phyloP scores from a whole-genome alignment of 179 eudicot species.

The Spergularia azorica region DNA sequence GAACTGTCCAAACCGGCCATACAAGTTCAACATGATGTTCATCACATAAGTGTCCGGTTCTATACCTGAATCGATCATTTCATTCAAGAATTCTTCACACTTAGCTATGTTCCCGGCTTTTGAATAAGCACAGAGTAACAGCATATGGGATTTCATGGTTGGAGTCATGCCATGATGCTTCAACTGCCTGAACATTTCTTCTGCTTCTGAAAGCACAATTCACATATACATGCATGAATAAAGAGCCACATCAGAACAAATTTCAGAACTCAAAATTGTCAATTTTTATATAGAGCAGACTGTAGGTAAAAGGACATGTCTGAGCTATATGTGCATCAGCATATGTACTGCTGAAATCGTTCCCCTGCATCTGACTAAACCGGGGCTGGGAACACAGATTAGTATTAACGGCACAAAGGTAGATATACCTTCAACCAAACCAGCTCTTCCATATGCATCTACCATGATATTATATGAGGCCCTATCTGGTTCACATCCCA shows the following conservation, averaged over 20 bases:
- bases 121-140: conserved; percentile 71
- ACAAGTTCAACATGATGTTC: conserved; percentile 72
- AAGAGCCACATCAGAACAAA: background rate
- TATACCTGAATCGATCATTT: conserved; percentile 65
- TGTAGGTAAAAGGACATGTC: background rate
- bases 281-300: background rate
- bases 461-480: conserved; percentile 90
- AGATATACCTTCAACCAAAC: conserved; percentile 61
- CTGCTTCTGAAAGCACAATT: conserved; percentile 49
- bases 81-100: conserved; percentile 62
- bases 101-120: conserved; percentile 54
- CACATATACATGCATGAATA: background rate
- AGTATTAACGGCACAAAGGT: background rate
- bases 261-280: background rate
- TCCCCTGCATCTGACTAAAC: background rate
- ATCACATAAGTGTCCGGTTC: conserved; percentile 71
- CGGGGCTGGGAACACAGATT: background rate
- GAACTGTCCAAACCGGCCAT: conserved; percentile 67
- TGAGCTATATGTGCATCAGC: background rate
- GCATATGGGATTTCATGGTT: conserved; percentile 93
- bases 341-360: background rate
- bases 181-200: conserved; percentile 64
- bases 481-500: conserved; percentile 86
- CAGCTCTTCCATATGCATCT: conserved; percentile 92
- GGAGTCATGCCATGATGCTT: conserved; percentile 63